Conservation (phyloP, 2,329 filamentous ascomycete genomes). For the Huntiella decipiens region DNA sequence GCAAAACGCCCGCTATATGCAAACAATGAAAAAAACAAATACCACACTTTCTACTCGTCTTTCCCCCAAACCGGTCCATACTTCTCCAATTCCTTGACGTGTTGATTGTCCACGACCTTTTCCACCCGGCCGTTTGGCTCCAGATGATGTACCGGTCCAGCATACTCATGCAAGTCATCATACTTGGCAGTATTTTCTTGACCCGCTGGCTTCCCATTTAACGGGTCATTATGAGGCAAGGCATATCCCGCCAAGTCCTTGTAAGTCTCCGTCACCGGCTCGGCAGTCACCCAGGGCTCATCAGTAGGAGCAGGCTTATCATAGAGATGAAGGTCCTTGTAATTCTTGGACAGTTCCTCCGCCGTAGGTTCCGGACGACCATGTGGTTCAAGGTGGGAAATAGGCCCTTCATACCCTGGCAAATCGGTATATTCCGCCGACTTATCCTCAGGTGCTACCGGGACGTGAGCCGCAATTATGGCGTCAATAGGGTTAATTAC, state of each 20-base stretch:
- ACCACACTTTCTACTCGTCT: not conserved
- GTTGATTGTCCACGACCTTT: constrained; percentile 20
- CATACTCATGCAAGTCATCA: constrained; percentile 19
- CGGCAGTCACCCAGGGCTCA: constrained; percentile 13
- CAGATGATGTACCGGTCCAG: constrained; percentile 13
- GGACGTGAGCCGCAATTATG: constrained; percentile 18
- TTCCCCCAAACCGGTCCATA: constrained; percentile 15
- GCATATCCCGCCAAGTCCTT: constrained; percentile 19
- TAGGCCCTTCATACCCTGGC: constrained; percentile 17
- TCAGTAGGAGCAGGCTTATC: constrained; percentile 14
- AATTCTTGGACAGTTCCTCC: constrained; percentile 21
- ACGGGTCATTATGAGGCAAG: constrained; percentile 12
- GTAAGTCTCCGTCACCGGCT: constrained; percentile 21
- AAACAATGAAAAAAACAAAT: no score
- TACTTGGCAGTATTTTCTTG: constrained; percentile 14
- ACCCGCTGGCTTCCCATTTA: not conserved
- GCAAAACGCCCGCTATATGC: no score
- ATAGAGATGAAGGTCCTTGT: constrained; percentile 20
- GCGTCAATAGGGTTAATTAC: constrained; percentile 21
- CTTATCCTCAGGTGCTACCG: constrained; percentile 14
- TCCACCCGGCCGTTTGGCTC: constrained; percentile 12
- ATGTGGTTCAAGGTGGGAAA: constrained; percentile 6
- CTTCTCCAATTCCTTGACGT: constrained; percentile 23
- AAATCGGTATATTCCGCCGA: constrained; percentile 21
- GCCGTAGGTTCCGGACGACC: constrained; percentile 13